Base-by-base conservation (phyloP, 495 filamentous ascomycete genomes). In the Talaromyces nanjingensis region DNA sequence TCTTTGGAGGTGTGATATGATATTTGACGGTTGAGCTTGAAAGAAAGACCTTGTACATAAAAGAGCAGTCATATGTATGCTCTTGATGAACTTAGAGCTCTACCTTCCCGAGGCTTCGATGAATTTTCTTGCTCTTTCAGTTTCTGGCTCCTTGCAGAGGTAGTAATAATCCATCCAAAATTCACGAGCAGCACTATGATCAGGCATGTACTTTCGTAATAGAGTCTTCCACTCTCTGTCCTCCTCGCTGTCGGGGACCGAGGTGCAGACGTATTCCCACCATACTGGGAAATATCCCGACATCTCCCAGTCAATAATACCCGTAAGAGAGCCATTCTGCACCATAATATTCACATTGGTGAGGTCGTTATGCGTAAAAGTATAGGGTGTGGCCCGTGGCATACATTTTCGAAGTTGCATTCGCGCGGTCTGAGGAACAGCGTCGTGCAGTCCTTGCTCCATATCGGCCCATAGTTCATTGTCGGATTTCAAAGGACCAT, bases 231-330 rank as follows among this genome's bases (percentile, higher is more conserved):
- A 31, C 29, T 31, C 29, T 7, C 5, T 31, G 29, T 29, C 29
- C 29, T 31, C 65, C 9, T 63, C 14, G 25, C 67, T 42, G 3
- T 56, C 37, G 3, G 59, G 25, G 52, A 70, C 18, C 16, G 27
- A 34, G 7, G 63, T 39, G 49, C 62, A 64, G 14, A 60, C 31
- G 64, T 70, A 78, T 63, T 77, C 70, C 71, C 69, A 70, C 73
- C 73, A 74, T 7, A 70, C 66, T 22, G 71, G 75, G 31, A 66
- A 72, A 45, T 71, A 76, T 6, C 74, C 72, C 11, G 72, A 67
- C 25, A 25, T 34, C 56, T 76, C 73, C 73, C 75, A 74, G 37
- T 78, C 75, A 22, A 78, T 65, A 2, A 72, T 71, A 16, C 67
- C 73, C 0, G 63, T 67, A 14, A 76, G 52, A 27, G 65, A 53